These are phyloP conservation scores for Aureobasidium sp. DNA, from an alignment of 2,329 filamentous ascomycete species.

Conservation along the genomic window DNA sequence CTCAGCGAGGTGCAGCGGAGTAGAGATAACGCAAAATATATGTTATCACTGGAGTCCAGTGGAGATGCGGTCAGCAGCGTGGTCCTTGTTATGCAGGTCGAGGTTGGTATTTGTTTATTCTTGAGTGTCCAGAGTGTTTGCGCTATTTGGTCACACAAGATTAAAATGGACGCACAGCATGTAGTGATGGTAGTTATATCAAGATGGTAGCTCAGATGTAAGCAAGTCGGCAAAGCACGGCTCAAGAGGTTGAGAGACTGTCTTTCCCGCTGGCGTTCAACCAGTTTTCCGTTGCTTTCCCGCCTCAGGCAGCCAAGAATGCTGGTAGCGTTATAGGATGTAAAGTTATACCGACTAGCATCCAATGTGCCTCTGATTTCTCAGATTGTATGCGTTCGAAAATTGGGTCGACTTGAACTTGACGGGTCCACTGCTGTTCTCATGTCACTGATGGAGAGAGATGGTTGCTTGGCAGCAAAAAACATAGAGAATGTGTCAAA, in stretches of 20 bases:
- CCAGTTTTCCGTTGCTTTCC: not conserved
- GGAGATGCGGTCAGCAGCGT: not conserved
- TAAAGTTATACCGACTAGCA: not conserved
- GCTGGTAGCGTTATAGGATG: not conserved
- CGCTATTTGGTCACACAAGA: not conserved
- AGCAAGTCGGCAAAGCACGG: conserved; percentile 1
- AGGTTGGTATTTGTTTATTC: not conserved
- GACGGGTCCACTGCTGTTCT: not conserved
- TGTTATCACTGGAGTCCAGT: not conserved
- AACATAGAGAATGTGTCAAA: not conserved
- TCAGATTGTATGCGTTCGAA: not conserved
- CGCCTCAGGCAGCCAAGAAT: not conserved
- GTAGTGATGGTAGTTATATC: not conserved
- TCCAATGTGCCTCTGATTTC: not conserved
- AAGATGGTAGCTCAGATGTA: not conserved
- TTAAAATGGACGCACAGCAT: not conserved
- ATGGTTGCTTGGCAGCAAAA: not conserved
- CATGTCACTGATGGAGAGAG: not conserved
- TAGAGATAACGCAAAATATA: not conserved
- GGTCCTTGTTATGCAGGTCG: not conserved
- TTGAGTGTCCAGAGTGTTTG: not conserved
- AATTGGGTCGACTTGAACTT: not conserved
- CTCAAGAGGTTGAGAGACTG: not conserved
- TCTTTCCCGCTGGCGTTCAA: not conserved
- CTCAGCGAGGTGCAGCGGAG: not conserved